Conservation (phyloP, 1,139 yeast genomes). For the Suhomyces terraborum region DNA sequence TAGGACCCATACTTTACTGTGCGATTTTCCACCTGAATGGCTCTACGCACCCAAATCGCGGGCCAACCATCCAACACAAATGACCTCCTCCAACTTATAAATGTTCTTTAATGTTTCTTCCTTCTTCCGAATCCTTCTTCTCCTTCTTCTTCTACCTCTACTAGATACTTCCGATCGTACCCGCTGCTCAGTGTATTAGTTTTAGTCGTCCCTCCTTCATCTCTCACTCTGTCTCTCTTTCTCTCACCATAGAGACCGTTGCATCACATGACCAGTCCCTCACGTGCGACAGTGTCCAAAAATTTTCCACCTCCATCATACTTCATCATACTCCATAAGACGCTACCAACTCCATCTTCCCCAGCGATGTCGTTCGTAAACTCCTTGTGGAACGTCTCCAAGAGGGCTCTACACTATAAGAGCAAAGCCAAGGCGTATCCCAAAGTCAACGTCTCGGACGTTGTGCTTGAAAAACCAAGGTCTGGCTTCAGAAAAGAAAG, state of each 20-base stretch:
- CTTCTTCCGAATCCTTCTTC: too few species aligned
- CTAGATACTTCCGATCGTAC: too few species aligned
- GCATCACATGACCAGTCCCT: neutral
- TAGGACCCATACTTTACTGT: too few species aligned
- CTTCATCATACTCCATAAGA: neutral
- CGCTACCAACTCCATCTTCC: neutral
- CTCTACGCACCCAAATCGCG: too few species aligned
- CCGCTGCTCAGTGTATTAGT: too few species aligned
- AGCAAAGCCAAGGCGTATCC: conserved; percentile 40
- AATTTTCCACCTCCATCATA: too few species aligned
- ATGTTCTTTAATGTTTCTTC: too few species aligned
- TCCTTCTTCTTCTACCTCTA: too few species aligned
- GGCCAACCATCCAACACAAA: too few species aligned
- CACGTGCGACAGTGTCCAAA: neutral
- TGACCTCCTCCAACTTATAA: too few species aligned
- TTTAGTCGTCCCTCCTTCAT: too few species aligned
- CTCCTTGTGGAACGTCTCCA: conserved; percentile 6
- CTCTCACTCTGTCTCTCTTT: neutral
- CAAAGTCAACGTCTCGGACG: conserved; percentile 42
- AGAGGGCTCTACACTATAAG: conserved; percentile 37
- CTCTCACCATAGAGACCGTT: neutral
- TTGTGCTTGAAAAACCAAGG: conserved; percentile 40
- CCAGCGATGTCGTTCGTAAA: conserved; percentile 4
- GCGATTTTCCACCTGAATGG: too few species aligned
- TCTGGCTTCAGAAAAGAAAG: conserved; percentile 44